Evolutionary conservation across 257 asterid genomes (phyloP).

Genomic region (Knoxia roxburghii): DNA sequence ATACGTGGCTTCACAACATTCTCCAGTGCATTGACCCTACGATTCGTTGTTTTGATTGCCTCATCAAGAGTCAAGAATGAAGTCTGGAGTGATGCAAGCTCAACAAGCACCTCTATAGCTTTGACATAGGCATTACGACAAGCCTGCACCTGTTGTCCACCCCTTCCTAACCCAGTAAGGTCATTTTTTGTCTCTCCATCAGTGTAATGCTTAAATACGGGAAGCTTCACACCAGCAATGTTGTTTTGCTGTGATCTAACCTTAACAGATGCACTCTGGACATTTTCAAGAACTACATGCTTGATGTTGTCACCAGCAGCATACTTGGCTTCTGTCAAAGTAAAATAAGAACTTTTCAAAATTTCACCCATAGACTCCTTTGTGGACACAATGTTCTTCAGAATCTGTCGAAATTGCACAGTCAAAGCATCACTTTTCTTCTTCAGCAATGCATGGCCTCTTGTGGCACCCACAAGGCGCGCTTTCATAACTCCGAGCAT

Average conservation of each 20-base stretch:
- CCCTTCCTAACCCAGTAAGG: slow-evolving; percentile 47
- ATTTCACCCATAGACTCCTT: slow-evolving; percentile 47
- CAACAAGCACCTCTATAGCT: slow-evolving; percentile 44
- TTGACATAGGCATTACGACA: slow-evolving; percentile 43
- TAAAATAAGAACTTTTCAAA: slow-evolving; percentile 36
- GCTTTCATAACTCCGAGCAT: slow-evolving; percentile 47
- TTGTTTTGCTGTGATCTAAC: slow-evolving; percentile 43
- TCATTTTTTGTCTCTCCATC: slow-evolving; percentile 47
- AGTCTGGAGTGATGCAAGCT: slow-evolving; percentile 47
- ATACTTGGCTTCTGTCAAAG: slow-evolving; percentile 42
- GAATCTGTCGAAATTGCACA: slow-evolving; percentile 46
- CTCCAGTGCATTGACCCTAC: slow-evolving; percentile 51
- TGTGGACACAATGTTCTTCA: slow-evolving; percentile 37
- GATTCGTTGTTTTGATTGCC: slow-evolving; percentile 47
- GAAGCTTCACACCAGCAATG: slow-evolving; percentile 48
- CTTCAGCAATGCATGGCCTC: slow-evolving; percentile 50
- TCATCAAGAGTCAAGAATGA: slow-evolving; percentile 50
- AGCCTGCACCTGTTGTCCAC: slow-evolving; percentile 51
- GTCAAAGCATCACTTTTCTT: slow-evolving; percentile 50
- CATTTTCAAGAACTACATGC: slow-evolving; percentile 46
- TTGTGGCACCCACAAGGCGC: slow-evolving; percentile 46
- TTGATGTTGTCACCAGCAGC: slow-evolving; percentile 46
- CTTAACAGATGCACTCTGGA: slow-evolving; percentile 36
- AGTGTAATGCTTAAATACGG: slow-evolving; percentile 36
- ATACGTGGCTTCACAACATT: slow-evolving; percentile 44